Evolutionary conservation across 768 basidiomycete genomes (phyloP).

Genomic region (Pisolithus marmoratus): DNA sequence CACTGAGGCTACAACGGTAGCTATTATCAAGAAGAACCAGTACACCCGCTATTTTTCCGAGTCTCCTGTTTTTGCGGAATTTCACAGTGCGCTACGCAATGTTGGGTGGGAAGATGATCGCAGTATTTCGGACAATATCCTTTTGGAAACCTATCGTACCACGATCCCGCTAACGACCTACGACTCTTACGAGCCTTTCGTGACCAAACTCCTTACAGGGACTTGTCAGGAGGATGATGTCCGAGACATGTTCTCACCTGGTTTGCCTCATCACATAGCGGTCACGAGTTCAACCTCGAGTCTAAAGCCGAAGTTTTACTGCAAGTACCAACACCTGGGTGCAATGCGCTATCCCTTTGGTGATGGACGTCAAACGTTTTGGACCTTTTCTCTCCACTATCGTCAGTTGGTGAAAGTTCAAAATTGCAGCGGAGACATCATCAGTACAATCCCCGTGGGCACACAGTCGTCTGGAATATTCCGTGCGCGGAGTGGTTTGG

Average conservation of each 20-base stretch:
- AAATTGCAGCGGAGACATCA: background rate
- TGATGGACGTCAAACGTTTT: conserved; percentile 12
- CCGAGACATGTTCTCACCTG: conserved; percentile 14
- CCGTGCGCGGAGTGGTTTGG: conserved; percentile 12
- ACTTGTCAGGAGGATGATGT: conserved; percentile 18
- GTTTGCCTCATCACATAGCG: conserved; percentile 9
- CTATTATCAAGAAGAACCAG: conserved; percentile 10
- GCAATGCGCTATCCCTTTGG: background rate
- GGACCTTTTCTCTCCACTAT: conserved; percentile 16
- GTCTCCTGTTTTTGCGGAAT: conserved; percentile 1
- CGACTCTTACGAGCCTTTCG: conserved; percentile 12
- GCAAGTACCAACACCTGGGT: conserved; percentile 11
- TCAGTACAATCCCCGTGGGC: conserved; percentile 4
- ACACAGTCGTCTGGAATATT: conserved; percentile 10
- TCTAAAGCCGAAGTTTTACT: conserved; percentile 11
- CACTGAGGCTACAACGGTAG: conserved; percentile 2
- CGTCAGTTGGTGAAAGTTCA: conserved; percentile 3
- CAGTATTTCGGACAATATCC: background rate
- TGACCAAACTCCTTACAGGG: conserved; percentile 6
- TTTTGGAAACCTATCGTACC: conserved; percentile 7
- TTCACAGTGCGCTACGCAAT: conserved; percentile 5
- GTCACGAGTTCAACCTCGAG: conserved; percentile 12
- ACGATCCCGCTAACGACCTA: conserved; percentile 9
- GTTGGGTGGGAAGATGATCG: background rate
- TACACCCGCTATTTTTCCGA: conserved; percentile 10